These are phyloP conservation scores for Pachyrhizus erosus DNA, from an alignment of 306 rosid genomes.

Conservation along the genomic window DNA sequence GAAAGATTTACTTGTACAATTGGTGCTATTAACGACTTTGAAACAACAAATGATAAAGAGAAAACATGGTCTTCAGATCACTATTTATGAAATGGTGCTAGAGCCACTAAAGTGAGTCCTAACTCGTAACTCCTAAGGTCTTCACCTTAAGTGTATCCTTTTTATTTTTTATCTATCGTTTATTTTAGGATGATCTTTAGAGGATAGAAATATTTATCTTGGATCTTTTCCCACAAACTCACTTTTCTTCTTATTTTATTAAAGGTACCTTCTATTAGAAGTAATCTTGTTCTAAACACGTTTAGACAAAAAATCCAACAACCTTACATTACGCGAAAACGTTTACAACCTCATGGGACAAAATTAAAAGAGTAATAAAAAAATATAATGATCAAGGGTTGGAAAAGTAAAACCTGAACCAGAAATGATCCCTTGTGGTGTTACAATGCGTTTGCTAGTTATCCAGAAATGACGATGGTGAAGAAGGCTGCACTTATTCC, in stretches of 20 bases:
- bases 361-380: not conserved
- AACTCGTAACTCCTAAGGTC: not conserved
- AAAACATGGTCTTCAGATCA: not conserved
- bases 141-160: constrained; percentile 4
- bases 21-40: not conserved
- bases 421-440: constrained; percentile 81
- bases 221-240: not conserved
- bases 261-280: not conserved
- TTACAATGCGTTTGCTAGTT: constrained; percentile 84
- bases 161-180: not conserved
- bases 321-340: not conserved
- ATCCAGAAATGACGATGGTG: constrained; percentile 77
- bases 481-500: constrained; percentile 70
- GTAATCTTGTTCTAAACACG: not conserved
- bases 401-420: constrained; percentile 70
- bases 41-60: constrained; percentile 25
- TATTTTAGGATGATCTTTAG: not conserved
- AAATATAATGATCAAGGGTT: not conserved
- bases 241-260: not conserved
- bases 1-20: not conserved
- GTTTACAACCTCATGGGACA: not conserved
- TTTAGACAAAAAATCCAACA: not conserved
- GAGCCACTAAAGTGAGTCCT: not conserved
- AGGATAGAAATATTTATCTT: not conserved
- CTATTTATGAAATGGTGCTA: not conserved